Conservation (phyloP, 2,329 filamentous ascomycete species). For the Venturia oleaginea region DNA sequence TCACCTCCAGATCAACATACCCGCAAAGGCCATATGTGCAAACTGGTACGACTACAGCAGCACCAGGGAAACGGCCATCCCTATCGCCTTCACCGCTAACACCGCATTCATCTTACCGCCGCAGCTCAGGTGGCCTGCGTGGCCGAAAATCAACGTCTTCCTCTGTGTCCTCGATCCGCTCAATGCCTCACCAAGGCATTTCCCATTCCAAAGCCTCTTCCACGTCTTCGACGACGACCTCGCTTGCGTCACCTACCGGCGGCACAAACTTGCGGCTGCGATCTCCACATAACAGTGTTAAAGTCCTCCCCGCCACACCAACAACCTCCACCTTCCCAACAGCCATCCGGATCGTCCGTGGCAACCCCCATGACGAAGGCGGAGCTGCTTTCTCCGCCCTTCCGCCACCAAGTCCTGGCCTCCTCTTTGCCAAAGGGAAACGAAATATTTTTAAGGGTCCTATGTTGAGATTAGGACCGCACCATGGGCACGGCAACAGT, state of each 20-base stretch:
- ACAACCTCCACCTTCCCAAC: slow-evolving; percentile 67
- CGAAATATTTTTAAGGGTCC: slow-evolving; percentile 76
- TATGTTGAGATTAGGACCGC: slow-evolving; percentile 48
- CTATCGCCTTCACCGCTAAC: slow-evolving; percentile 81
- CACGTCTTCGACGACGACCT: slow-evolving; percentile 67
- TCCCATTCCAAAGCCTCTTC: slow-evolving; percentile 92
- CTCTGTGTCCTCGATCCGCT: slow-evolving; percentile 85
- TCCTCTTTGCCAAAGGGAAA: slow-evolving; percentile 75
- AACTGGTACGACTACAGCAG: slow-evolving; percentile 31
- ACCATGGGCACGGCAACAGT: slow-evolving; percentile 17
- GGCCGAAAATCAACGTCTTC: slow-evolving; percentile 94
- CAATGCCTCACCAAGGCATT: slow-evolving; percentile 77
- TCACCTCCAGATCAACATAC: slow-evolving; percentile 29
- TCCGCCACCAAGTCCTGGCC: slow-evolving; percentile 51
- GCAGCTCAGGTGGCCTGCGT: slow-evolving; percentile 71
- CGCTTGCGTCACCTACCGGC: slow-evolving; percentile 42
- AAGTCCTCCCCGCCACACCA: slow-evolving; percentile 88
- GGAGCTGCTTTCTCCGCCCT: slow-evolving; percentile 40
- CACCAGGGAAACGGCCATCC: slow-evolving; percentile 51
- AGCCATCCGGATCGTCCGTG: slow-evolving; percentile 73
- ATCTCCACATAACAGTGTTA: slow-evolving; percentile 73
- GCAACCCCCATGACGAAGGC: slow-evolving; percentile 24
- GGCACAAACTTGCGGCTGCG: slow-evolving; percentile 49
- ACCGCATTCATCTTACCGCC: slow-evolving; percentile 75
- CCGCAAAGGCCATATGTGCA: slow-evolving; percentile 35